Evolutionary conservation across 2,329 filamentous ascomycete genomes (phyloP), one percentile per base, ranked within the genome.

Genomic region (Epichloe typhina): DNA sequence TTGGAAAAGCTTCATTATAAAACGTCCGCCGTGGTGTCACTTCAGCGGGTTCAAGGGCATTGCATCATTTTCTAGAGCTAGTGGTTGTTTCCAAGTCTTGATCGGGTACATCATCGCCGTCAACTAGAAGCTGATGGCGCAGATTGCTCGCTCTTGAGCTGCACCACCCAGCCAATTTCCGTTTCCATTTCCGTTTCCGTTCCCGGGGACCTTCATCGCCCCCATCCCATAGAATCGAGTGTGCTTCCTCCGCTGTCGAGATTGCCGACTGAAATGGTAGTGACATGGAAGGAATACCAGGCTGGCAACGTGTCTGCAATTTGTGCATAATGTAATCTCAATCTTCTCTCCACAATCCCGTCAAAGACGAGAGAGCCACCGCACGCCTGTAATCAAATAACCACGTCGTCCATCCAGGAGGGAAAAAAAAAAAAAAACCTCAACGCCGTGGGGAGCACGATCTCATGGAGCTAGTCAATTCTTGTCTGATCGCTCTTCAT

Each of bases 21-120:
- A 40, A 40, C 17, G 23, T 23, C 23, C 23, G 5, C 23, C 5
- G 23, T 23, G 23, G 23, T 5, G 11, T 4, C 40, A 42, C 40
- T 26, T 26, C 23, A 6, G 23, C 13, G 13, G 31, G 8, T 26
- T n/a, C 7, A 17, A 8, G 31, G 23, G 23, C 23, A 8, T 26
- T 26, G 23, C 15, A n/a, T 43, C 23, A 21, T 31, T 31, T 23
- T 31, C 13, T 43, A n/a, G 5, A 33, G 26, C 13, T 9, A 9
- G 1, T 31, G 26, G 26, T 31, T 31, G 26, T 15, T 41, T 26
- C 31, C 40, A 15, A 44, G 31, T 47, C 44, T 53, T 46, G 39
- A 49, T 43, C 45, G 55, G 56, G 53, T 56, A 56, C 56, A 55
- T 56, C 51, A 46, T 56, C 55, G 51, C 47, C 46, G 26, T 51